A percentile compares a stretch with the other conserved stretches of the same genome.
These are phyloP conservation scores for Alternaria sp. DNA, from an alignment of 2,329 filamentous ascomycete genomes.

Conservation along the genomic window DNA sequence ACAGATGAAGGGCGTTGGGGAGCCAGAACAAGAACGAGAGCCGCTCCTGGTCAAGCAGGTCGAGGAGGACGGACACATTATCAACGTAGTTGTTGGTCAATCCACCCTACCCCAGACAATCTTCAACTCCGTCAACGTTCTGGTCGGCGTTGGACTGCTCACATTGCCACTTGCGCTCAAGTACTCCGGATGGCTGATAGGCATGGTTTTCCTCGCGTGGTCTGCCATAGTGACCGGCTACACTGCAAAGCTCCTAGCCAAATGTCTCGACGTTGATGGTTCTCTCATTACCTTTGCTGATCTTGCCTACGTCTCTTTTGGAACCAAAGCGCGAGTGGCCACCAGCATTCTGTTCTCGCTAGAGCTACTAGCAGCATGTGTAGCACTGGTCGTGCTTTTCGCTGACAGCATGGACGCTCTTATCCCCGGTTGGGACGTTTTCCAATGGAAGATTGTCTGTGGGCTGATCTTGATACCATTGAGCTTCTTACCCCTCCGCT, in stretches of 20 bases:
- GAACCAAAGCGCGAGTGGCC: constrained; percentile 77
- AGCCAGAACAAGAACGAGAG: constrained; percentile 60
- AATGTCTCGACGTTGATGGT: constrained; percentile 85
- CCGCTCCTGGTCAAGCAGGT: constrained; percentile 88
- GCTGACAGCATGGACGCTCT: constrained; percentile 86
- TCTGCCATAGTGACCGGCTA: constrained; percentile 81
- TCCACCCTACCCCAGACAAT: constrained; percentile 95
- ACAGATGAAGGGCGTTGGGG: constrained; percentile 51
- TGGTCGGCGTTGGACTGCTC: constrained; percentile 88
- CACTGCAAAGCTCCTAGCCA: constrained; percentile 83
- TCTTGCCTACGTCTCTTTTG: constrained; percentile 89
- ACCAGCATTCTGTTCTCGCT: constrained; percentile 87
- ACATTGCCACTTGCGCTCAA: constrained; percentile 87
- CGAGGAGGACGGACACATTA: constrained; percentile 81
- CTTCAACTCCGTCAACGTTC: constrained; percentile 93
- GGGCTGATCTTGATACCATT: constrained; percentile 79
- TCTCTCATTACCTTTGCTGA: constrained; percentile 94
- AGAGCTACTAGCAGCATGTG: constrained; percentile 85
- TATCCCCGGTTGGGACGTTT: constrained; percentile 71
- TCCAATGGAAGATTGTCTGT: constrained; percentile 85
- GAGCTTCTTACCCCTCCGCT: constrained; percentile 81
- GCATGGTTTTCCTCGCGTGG: constrained; percentile 74
- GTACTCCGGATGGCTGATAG: constrained; percentile 87
- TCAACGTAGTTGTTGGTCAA: constrained; percentile 86
- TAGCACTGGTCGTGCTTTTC: constrained; percentile 91